Evolutionary conservation across 2,329 filamentous ascomycete genomes (phyloP).

Genomic region (Penicillium capsulatum): DNA sequence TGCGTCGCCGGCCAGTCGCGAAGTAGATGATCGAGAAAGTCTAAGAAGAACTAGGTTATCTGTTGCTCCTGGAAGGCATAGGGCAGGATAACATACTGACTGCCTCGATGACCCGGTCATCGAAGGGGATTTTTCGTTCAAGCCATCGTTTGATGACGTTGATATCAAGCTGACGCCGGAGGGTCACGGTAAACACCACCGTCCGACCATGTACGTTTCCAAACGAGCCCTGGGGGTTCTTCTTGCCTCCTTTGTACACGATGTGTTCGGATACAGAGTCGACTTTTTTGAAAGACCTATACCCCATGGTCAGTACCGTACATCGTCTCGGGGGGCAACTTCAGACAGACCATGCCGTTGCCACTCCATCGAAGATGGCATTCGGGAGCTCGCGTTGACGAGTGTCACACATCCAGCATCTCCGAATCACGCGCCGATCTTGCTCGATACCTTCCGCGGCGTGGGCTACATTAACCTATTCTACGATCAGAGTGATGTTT

Average conservation of each 20-base stretch:
- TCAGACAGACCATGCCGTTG: conserved; percentile 71
- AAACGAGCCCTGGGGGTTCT: too few relatives aligned
- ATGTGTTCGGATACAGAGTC: too few relatives aligned
- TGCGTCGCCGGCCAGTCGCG: conserved; percentile 69
- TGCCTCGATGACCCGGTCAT: conserved; percentile 67
- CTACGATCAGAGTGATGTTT: conserved; percentile 12
- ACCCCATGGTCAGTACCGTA: conserved; percentile 9
- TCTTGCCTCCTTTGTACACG: too few relatives aligned
- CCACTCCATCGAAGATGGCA: conserved; percentile 73
- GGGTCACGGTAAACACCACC: conserved; percentile 52
- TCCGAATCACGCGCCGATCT: conserved; percentile 56
- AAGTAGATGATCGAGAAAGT: conserved; percentile 85
- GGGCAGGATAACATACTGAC: conserved; percentile 61
- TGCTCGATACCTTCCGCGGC: conserved; percentile 60
- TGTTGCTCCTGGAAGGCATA: too few relatives aligned
- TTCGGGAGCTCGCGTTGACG: conserved; percentile 54
- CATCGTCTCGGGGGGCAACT: too few relatives aligned
- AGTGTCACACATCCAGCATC: conserved; percentile 66
- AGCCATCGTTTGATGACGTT: conserved; percentile 55
- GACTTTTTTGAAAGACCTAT: conserved; percentile 35
- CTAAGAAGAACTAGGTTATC: conserved; percentile 31
- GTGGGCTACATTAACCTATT: conserved; percentile 60
- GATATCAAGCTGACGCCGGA: conserved; percentile 60
- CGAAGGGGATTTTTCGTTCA: conserved; percentile 64
- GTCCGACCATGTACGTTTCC: conserved; percentile 1